phyloP scores from a whole-genome alignment of 2,329 filamentous ascomycete genomes.

The Monosporascus sp. region DNA sequence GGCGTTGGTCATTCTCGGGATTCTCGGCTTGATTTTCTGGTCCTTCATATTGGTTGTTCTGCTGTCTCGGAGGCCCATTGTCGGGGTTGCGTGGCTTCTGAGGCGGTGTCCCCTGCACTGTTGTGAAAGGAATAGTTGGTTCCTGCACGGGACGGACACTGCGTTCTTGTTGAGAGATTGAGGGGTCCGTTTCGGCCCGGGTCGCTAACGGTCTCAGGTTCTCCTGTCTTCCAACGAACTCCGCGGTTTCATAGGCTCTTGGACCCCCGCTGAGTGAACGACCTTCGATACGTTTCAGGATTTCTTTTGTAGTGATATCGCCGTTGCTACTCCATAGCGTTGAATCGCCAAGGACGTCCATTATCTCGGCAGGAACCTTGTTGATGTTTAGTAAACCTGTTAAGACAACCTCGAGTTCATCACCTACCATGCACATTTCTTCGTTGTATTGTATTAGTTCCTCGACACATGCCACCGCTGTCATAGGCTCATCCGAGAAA shows the following conservation, averaged over 20 bases:
- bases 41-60: slow-evolving; percentile 40
- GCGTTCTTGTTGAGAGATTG: slow-evolving; percentile 76
- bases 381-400: slow-evolving; percentile 17
- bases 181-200: slow-evolving; percentile 81
- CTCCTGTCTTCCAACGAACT: slow-evolving; percentile 53
- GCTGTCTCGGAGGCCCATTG: slow-evolving; percentile 36
- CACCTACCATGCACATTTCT: slow-evolving; percentile 89
- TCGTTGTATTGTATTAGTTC: slow-evolving; percentile 89
- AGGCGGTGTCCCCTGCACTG: slow-evolving; percentile 43
- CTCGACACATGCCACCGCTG: slow-evolving; percentile 89
- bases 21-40: slow-evolving; percentile 36
- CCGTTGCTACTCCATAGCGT: slow-evolving; percentile 74
- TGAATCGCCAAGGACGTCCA: slow-evolving; percentile 78
- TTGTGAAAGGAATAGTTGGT: slow-evolving; percentile 37
- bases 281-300: slow-evolving; percentile 87
- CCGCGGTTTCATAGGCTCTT: slow-evolving; percentile 56
- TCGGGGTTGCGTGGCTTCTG: slow-evolving; percentile 44
- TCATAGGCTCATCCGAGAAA: slow-evolving; percentile 83
- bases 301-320: slow-evolving; percentile 95
- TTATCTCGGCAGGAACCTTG: slow-evolving; percentile 88
- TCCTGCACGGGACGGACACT: slow-evolving; percentile 75
- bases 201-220: slow-evolving; percentile 52
- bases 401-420: neutral
- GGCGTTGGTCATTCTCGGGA: slow-evolving; percentile 38
- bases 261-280: slow-evolving; percentile 48